Percentiles rank a stretch among this genome's conserved stretches.
These are phyloP conservation scores for Batkoa obscura DNA, from an alignment of 371 early-diverging fungal species.

Conservation along the genomic window DNA sequence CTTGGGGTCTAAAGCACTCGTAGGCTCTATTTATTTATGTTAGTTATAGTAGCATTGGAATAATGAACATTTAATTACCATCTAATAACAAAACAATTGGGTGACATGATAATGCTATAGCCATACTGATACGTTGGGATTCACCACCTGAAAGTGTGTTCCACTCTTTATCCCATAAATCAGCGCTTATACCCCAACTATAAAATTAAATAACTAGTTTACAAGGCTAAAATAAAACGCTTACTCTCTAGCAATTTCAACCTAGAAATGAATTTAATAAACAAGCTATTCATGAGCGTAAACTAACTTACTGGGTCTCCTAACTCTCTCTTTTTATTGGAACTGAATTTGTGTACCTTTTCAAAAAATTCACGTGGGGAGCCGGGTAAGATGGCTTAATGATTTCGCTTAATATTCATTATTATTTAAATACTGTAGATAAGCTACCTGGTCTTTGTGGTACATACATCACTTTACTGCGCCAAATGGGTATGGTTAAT, in stretches of 20 bases:
- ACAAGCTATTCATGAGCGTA: not conserved
- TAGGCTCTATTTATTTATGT: slow-evolving; percentile 41
- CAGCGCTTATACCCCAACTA: slow-evolving; percentile 46
- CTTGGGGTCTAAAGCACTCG: slow-evolving; percentile 64
- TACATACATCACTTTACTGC: slow-evolving; percentile 64
- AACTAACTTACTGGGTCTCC: slow-evolving; percentile 31
- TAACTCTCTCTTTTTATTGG: slow-evolving; percentile 22
- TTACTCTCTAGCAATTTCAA: slow-evolving; percentile 29
- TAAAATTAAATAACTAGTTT: no score
- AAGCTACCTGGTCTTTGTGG: slow-evolving; percentile 46
- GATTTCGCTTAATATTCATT: no score
- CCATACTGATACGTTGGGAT: slow-evolving; percentile 60
- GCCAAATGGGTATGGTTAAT: slow-evolving; percentile 49
- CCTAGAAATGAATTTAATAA: slow-evolving; percentile 8
- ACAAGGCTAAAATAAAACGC: no score
- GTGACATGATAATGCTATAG: slow-evolving; percentile 57
- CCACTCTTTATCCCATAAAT: slow-evolving; percentile 56
- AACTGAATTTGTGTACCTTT: slow-evolving; percentile 27
- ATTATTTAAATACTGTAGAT: not conserved
- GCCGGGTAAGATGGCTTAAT: slow-evolving; percentile 35
- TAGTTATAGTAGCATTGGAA: no score
- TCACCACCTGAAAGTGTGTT: slow-evolving; percentile 73
- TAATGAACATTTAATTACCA: slow-evolving; percentile 20
- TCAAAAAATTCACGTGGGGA: slow-evolving; percentile 49
- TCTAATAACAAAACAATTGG: slow-evolving; percentile 70